Percentiles rank a stretch among this genome's conserved stretches.
These are phyloP conservation scores for Cynara cardunculus DNA, from an alignment of 129 eudicot species.

Conservation along the genomic window DNA sequence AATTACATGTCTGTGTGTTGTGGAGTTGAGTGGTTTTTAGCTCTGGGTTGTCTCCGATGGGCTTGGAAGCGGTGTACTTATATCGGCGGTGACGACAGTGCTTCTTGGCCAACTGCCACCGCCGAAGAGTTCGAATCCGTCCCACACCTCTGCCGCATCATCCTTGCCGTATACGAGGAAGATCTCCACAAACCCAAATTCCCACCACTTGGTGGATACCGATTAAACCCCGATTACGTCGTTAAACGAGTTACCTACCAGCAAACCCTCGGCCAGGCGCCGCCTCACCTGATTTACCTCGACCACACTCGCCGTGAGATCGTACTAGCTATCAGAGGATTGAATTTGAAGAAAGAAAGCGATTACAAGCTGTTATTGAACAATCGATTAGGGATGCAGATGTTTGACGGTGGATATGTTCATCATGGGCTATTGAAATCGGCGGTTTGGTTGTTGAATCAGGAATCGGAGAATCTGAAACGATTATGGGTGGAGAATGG, in stretches of 20 bases:
- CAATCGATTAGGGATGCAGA: conserved; percentile 71
- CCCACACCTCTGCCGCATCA: conserved; percentile 74
- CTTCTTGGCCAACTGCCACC: conserved; percentile 80
- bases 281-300: conserved; percentile 67
- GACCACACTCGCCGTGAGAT: conserved; percentile 62
- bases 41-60: conserved; percentile 76
- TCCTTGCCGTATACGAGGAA: conserved; percentile 72
- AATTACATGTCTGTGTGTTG: conserved; percentile 63
- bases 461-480: conserved; percentile 56
- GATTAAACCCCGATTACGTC: conserved; percentile 66
- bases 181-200: conserved; percentile 55
- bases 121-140: conserved; percentile 60
- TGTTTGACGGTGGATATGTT: conserved; percentile 94
- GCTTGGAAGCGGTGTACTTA: conserved; percentile 86
- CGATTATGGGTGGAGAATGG: conserved; percentile 71
- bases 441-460: conserved; percentile 64
- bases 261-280: conserved; percentile 64
- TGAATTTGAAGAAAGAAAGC: conserved; percentile 56
- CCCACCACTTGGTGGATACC: conserved; percentile 55
- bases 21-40: conserved; percentile 76
- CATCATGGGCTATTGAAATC: conserved; percentile 85
- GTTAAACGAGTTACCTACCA: conserved; percentile 73
- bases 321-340: conserved; percentile 71
- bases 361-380: conserved; percentile 70
- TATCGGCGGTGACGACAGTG: conserved; percentile 79